These are phyloP conservation scores for Mallotus nudiflorus DNA, from an alignment of 345 rosid species.

Conservation along the genomic window DNA sequence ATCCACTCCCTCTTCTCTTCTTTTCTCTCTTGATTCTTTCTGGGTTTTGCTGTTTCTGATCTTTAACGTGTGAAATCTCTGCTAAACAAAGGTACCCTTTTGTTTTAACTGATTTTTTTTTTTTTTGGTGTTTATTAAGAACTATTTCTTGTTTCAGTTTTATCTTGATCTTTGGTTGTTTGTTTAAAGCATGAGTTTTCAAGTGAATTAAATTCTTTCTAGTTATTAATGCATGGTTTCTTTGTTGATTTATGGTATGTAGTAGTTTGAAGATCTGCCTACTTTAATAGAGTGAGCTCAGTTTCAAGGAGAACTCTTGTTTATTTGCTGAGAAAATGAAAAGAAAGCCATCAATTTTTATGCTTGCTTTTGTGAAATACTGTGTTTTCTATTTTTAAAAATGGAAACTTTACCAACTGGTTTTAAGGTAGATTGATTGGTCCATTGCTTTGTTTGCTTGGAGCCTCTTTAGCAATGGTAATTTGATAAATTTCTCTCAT, in stretches of 20 bases:
- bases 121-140: neutral
- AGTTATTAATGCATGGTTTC: neutral
- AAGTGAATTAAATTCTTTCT: neutral
- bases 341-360: neutral
- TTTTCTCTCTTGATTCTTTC: neutral
- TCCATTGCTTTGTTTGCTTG: neutral
- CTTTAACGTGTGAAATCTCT: neutral
- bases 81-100: slow-evolving; percentile 16
- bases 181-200: neutral
- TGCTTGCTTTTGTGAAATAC: neutral
- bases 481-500: neutral
- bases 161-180: neutral
- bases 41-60: neutral
- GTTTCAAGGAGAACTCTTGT: neutral
- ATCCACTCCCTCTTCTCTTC: neutral
- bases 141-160: neutral
- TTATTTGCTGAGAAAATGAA: neutral
- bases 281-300: neutral
- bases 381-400: neutral
- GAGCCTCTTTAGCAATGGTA: neutral
- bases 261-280: neutral
- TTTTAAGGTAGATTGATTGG: neutral
- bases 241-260: neutral
- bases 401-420: neutral
- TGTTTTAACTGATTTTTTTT: neutral